Evolutionary conservation across 305 asterid genomes (phyloP).

Genomic region (Euphrasia arctica): DNA sequence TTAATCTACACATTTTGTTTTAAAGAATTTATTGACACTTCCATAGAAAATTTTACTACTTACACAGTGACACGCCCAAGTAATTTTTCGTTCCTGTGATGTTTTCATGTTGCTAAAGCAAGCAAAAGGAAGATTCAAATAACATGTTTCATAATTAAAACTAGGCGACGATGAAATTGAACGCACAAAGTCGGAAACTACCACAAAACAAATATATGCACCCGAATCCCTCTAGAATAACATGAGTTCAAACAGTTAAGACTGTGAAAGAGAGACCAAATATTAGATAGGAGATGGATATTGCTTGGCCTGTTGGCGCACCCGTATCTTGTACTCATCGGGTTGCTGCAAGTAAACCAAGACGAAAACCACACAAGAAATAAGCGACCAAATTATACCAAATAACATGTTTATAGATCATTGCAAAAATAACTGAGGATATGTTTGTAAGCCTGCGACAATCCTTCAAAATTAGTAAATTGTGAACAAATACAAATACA

Average conservation of each 20-base stretch:
- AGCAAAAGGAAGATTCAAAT: not conserved
- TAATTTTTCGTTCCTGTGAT: not conserved
- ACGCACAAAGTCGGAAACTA: not conserved
- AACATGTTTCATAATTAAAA: not conserved
- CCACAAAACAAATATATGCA: not conserved
- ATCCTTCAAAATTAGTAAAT: not conserved
- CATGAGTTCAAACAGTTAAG: not conserved
- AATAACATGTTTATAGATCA: not conserved
- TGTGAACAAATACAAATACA: not conserved
- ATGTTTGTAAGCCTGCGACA: not conserved
- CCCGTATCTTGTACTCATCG: constrained; percentile 33
- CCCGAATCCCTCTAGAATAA: not conserved
- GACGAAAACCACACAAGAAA: not conserved
- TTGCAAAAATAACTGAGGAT: not conserved
- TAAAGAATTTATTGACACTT: too few relatives aligned
- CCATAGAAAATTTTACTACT: too few relatives aligned
- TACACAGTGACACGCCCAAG: not conserved
- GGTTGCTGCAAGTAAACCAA: constrained; percentile 24
- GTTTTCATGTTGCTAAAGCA: not conserved
- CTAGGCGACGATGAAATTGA: not conserved
- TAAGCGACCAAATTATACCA: not conserved
- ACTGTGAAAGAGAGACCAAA: not conserved
- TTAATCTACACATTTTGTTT: too few relatives aligned
- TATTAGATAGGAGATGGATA: constrained; percentile 27
- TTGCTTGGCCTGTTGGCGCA: constrained; percentile 31